Base-by-base conservation (phyloP, 176 grass and related monocot genomes). In the Areca catechu region DNA sequence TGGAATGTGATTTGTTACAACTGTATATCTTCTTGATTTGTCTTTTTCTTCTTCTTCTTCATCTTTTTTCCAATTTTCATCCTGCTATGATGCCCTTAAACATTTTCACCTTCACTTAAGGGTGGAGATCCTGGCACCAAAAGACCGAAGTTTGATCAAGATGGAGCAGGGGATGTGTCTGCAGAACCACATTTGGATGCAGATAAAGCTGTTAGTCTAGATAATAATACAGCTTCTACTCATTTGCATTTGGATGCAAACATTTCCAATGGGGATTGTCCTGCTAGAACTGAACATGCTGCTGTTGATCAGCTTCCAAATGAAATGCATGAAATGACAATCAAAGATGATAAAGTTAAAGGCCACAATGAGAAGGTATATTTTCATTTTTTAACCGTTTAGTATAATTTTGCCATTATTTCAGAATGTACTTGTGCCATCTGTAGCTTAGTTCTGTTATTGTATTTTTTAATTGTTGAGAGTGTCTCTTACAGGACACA, bases 301-400 rank as follows among this genome's bases (percentile, higher is more conserved):
- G 16, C 34, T n/a, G 21, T 58, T 5, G 21, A 50, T 50, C 43
- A 28, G 21, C 67, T 70, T 50, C 54, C 67, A 7, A 70, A 21
- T 1, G 53, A 70, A 59, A 70, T 70, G 55, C 55, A 70, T 50
- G 37, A 16, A 4, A 50, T 70, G 55, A 70, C 55, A 51, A 50
- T 70, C 29, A 50, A 47, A 59, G 67, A 70, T 15, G 67, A 70
- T 51, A 70, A 70, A 59, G 16, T 49, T 59, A 48, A 59, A 15
- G 9, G 19, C 43, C 54, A 51, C 10, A 59, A 70, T 51, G 56
- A 58, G 55, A 70, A 70, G 43, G 67, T 50, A 19, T 50, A 22
- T 28, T 16, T 19, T 43, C 49, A 22, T 20, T 9, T 66, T n/a
- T 57, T 58, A 1, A 5, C 49, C 14, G 19, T 58, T 22, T 21